Percentiles rank a stretch among this genome's conserved stretches.
These are phyloP conservation scores for Tagetes patula DNA, from an alignment of 129 eudicot species.

Conservation along the genomic window DNA sequence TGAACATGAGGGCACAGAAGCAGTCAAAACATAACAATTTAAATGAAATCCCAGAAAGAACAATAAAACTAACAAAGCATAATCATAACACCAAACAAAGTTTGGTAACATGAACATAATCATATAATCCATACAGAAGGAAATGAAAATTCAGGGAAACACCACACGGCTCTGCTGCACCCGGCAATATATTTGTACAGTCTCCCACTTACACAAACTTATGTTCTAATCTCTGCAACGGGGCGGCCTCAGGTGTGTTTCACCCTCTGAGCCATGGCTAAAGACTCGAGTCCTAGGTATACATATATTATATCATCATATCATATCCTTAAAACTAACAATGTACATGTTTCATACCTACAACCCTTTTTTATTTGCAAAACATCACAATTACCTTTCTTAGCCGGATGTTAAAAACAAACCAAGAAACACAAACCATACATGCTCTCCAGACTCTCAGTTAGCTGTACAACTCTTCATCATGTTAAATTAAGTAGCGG, in stretches of 20 bases:
- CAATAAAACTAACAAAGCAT: slow-evolving; percentile 7
- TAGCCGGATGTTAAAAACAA: slow-evolving; percentile 40
- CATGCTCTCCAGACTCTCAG: slow-evolving; percentile 72
- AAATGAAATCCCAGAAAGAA: not conserved
- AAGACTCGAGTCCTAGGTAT: slow-evolving; percentile 72
- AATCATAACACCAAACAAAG: slow-evolving; percentile 17
- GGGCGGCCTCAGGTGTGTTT: slow-evolving; percentile 59
- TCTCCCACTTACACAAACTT: slow-evolving; percentile 40
- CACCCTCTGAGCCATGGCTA: slow-evolving; percentile 71
- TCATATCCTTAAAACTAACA: slow-evolving; percentile 43
- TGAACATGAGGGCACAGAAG: not conserved
- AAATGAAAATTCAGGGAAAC: slow-evolving; percentile 50
- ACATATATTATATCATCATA: slow-evolving; percentile 20
- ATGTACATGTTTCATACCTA: slow-evolving; percentile 68
- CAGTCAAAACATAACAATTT: not conserved
- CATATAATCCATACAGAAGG: slow-evolving; percentile 46
- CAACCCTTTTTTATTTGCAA: slow-evolving; percentile 58
- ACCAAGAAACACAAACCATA: slow-evolving; percentile 43
- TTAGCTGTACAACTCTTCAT: slow-evolving; percentile 92
- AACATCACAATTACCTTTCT: slow-evolving; percentile 31
- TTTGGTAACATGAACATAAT: slow-evolving; percentile 30
- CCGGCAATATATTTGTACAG: slow-evolving; percentile 66
- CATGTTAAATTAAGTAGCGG: slow-evolving; percentile 36
- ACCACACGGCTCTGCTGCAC: slow-evolving; percentile 57
- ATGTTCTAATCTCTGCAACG: slow-evolving; percentile 43